phyloP scores from a whole-genome alignment of 2,329 filamentous ascomycete genomes.

The Pleomassaria siparia region DNA sequence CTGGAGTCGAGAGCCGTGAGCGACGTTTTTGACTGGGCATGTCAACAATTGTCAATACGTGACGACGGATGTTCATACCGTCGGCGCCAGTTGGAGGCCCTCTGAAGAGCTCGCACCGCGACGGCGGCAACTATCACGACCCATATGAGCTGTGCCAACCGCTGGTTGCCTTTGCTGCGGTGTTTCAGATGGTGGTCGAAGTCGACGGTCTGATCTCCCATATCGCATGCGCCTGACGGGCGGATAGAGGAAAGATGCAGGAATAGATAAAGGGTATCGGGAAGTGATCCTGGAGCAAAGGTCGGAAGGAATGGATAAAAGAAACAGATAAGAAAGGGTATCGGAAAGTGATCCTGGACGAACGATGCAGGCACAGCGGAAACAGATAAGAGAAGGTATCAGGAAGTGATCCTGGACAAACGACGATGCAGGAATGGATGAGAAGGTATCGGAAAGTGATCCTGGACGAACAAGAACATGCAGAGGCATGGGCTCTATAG shows the following conservation, averaged over 20 bases:
- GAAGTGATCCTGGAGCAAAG: no score
- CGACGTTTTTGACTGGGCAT: constrained; percentile 8
- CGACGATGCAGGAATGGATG: no score
- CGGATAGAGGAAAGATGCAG: not conserved
- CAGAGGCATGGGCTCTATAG: no score
- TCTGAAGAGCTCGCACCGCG: constrained; percentile 1
- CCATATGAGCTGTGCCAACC: constrained; percentile 20
- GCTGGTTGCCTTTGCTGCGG: constrained; percentile 19
- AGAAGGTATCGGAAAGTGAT: not conserved
- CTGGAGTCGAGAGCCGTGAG: not conserved
- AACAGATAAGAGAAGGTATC: no score
- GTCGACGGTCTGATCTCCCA: constrained; percentile 3
- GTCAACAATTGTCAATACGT: not conserved
- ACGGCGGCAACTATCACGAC: constrained; percentile 12
- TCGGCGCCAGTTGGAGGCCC: constrained; percentile 8
- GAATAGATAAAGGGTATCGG: no score
- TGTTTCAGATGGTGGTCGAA: constrained; percentile 28
- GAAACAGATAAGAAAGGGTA: no score
- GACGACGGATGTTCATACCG: constrained; percentile 7
- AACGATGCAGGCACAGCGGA: no score
- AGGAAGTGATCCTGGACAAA: no score
- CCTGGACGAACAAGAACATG: no score
- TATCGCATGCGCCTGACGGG: not conserved
- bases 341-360: not conserved
- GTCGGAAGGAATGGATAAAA: no score